Conservation (phyloP, 2,329 filamentous ascomycete species). For the Pyrenophora teres region DNA sequence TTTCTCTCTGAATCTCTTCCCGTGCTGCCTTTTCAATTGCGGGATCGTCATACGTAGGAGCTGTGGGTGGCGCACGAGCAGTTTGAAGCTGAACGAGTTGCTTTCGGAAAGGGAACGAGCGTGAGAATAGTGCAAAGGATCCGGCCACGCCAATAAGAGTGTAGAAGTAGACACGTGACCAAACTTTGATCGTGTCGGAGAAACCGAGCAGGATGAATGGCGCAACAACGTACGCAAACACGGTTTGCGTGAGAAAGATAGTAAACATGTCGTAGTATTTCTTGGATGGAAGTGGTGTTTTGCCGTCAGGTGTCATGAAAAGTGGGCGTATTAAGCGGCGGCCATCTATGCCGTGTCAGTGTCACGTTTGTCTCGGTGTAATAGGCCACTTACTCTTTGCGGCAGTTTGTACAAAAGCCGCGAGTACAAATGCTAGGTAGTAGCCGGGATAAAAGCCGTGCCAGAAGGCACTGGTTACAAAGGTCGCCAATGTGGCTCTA, state of each 20-base stretch:
- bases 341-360: constrained; percentile 64
- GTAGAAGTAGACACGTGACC: constrained; percentile 90
- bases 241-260: constrained; percentile 76
- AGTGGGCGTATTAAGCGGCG: constrained; percentile 89
- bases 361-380: background rate
- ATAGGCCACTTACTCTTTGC: constrained; percentile 78
- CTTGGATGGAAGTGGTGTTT: constrained; percentile 63
- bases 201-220: constrained; percentile 86
- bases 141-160: constrained; percentile 68
- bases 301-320: constrained; percentile 80
- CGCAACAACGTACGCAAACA: constrained; percentile 78
- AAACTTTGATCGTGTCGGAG: constrained; percentile 71
- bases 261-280: constrained; percentile 83
- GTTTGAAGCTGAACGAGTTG: constrained; percentile 46
- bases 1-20: constrained; percentile 43
- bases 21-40: constrained; percentile 37
- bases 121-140: constrained; percentile 76
- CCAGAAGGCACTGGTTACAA: constrained; percentile 94
- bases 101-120: constrained; percentile 68
- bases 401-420: constrained; percentile 86
- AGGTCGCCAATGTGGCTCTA: constrained; percentile 89
- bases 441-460: constrained; percentile 98
- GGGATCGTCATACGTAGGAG: constrained; percentile 29
- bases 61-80: constrained; percentile 25
- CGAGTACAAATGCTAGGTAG: constrained; percentile 87